Conservation (phyloP, 805 yeast species). For the Clavispora phyllophila region DNA sequence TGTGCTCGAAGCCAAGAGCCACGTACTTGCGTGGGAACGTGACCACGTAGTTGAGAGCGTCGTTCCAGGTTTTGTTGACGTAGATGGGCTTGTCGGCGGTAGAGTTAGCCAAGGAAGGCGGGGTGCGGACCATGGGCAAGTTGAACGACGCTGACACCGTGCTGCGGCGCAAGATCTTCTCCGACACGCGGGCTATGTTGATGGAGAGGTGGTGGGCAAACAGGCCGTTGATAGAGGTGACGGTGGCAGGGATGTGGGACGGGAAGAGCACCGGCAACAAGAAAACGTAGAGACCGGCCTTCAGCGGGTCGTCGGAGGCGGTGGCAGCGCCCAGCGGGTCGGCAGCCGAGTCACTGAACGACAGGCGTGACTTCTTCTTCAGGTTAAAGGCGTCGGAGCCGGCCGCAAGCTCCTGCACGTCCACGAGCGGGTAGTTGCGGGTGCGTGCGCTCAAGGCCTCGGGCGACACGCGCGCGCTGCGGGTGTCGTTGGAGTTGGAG, state of each 20-base stretch:
- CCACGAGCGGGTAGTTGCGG: slow-evolving; percentile 21
- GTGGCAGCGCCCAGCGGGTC: background rate
- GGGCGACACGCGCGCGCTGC: slow-evolving; percentile 35
- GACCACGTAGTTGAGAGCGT: slow-evolving; percentile 63
- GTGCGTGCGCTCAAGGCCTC: slow-evolving; percentile 42
- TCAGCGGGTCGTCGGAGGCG: slow-evolving; percentile 18
- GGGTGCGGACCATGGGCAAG: slow-evolving; percentile 49
- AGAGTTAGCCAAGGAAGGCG: slow-evolving; percentile 53
- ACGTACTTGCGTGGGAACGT: slow-evolving; percentile 68
- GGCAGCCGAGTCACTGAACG: background rate
- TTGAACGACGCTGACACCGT: slow-evolving; percentile 27
- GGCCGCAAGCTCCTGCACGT: background rate
- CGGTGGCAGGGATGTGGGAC: slow-evolving; percentile 57
- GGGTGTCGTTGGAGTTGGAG: slow-evolving; percentile 40
- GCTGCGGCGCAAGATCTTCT: slow-evolving; percentile 30
- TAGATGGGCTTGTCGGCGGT: slow-evolving; percentile 68
- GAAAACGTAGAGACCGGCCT: slow-evolving; percentile 69
- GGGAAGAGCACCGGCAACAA: slow-evolving; percentile 60
- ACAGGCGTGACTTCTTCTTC: background rate
- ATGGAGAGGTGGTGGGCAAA: slow-evolving; percentile 40
- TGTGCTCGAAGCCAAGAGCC: slow-evolving; percentile 52
- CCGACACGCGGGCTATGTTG: slow-evolving; percentile 35
- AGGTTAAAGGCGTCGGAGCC: background rate
- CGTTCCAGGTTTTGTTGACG: slow-evolving; percentile 72
- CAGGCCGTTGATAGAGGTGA: slow-evolving; percentile 47